Conservation (phyloP, 1,284 basidiomycete species). For the Coniferiporia sulphurascens region DNA sequence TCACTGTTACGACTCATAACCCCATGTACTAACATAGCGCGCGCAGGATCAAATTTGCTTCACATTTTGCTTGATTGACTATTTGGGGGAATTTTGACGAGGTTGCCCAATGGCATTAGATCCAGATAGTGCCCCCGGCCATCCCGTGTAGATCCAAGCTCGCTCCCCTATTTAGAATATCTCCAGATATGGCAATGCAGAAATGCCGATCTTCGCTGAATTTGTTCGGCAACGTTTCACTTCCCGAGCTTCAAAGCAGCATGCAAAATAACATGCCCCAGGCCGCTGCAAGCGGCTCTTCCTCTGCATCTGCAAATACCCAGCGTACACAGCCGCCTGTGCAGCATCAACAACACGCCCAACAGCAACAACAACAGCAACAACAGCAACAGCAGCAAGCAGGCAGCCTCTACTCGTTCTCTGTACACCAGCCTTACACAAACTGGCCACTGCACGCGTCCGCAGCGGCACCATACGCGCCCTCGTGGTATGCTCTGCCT, state of each 20-base stretch:
- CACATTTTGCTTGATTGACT: too few relatives aligned
- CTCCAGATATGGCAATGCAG: too few relatives aligned
- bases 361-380: background rate
- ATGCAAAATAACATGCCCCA: too few relatives aligned
- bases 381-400: slow-evolving; percentile 4
- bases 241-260: too few relatives aligned
- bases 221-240: too few relatives aligned
- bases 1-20: background rate
- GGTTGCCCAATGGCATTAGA: too few relatives aligned
- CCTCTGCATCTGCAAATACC: background rate
- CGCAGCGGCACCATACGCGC: slow-evolving; percentile 3
- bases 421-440: slow-evolving; percentile 18
- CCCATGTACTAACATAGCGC: background rate
- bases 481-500: slow-evolving; percentile 13
- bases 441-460: slow-evolving; percentile 17
- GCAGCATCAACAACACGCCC: background rate
- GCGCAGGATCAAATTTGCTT: background rate
- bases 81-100: too few relatives aligned
- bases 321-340: background rate
- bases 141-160: too few relatives aligned
- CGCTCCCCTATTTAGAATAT: too few relatives aligned
- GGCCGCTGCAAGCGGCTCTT: background rate
- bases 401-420: slow-evolving; percentile 15
- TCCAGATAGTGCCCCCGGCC: too few relatives aligned
- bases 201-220: too few relatives aligned